phyloP scores from a whole-genome alignment of 1,284 basidiomycete species.

The Xerocomus minutiporus region DNA sequence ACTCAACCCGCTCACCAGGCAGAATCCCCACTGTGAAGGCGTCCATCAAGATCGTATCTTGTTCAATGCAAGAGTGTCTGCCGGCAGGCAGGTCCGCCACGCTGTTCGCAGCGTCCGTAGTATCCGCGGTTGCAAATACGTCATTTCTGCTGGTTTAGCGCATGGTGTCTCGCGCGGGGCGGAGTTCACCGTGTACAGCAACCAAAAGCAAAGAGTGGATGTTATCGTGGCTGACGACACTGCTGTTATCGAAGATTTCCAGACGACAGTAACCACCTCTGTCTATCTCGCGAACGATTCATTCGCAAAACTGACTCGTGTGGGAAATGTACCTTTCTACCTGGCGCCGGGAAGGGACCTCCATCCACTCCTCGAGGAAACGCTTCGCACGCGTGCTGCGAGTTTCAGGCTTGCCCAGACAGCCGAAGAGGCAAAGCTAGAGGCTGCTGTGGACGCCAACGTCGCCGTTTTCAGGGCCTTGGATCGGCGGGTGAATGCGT shows the following conservation, averaged over 20 bases:
- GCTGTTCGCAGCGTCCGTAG: not conserved
- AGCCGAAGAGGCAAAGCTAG: conserved; percentile 9
- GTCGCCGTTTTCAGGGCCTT: conserved; percentile 9
- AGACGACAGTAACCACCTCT: conserved; percentile 8
- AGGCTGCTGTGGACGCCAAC: conserved; percentile 1
- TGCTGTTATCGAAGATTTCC: conserved; percentile 14
- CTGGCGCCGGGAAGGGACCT: not conserved
- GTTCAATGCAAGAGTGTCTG: conserved; percentile 12
- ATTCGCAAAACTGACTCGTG: conserved; percentile 12
- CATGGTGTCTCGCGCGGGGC: conserved; percentile 15
- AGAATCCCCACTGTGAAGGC: conserved; percentile 21
- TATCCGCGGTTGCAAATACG: not conserved
- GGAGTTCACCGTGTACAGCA: conserved; percentile 13
- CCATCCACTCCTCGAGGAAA: conserved; percentile 1
- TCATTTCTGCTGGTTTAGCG: conserved; percentile 14
- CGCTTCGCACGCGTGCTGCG: not conserved
- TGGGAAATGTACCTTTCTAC: conserved; percentile 12
- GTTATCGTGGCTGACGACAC: conserved; percentile 1
- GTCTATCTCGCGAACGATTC: not conserved
- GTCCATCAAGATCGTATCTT: conserved; percentile 12
- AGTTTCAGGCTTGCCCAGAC: conserved; percentile 2
- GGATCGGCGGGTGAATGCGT: conserved; percentile 8
- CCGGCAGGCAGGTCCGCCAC: conserved; percentile 4
- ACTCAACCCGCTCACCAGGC: not conserved
- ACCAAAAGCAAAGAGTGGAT: not conserved